These are phyloP conservation scores for Nitzschia palea DNA, from an alignment of 108 stramenopile species.

Conservation along the genomic window DNA sequence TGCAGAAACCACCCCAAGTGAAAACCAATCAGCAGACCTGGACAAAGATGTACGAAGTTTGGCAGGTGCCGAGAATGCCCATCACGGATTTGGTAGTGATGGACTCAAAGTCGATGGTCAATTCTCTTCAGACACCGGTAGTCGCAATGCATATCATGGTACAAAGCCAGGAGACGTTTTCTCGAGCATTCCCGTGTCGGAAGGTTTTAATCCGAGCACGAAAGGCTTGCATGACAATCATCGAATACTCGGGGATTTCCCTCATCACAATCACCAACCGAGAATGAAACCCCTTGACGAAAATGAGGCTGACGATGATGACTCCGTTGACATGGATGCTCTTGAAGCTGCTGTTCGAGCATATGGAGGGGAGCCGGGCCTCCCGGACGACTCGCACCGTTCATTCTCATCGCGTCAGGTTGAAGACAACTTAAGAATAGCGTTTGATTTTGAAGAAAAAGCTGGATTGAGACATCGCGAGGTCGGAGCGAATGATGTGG, in stretches of 20 bases:
- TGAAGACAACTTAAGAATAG: slow-evolving; percentile 19
- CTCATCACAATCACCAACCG: neutral
- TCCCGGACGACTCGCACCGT: neutral
- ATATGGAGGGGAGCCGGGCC: neutral
- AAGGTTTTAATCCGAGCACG: too few relatives aligned
- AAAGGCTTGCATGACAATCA: too few relatives aligned
- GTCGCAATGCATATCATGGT: too few relatives aligned
- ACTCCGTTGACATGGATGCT: slow-evolving; percentile 3
- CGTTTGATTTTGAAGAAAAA: slow-evolving; percentile 26
- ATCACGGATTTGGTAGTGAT: too few relatives aligned
- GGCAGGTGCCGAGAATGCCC: too few relatives aligned
- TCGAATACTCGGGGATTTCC: too few relatives aligned
- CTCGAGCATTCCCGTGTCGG: too few relatives aligned
- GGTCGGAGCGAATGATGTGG: neutral
- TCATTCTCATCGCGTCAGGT: neutral
- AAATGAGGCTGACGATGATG: slow-evolving; percentile 2
- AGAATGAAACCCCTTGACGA: neutral
- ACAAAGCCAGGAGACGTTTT: too few relatives aligned
- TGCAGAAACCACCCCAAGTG: neutral
- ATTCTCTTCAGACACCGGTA: too few relatives aligned
- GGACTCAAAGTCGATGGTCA: too few relatives aligned
- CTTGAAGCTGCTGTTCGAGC: neutral
- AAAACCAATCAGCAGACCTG: neutral
- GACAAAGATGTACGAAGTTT: neutral
- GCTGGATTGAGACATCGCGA: slow-evolving; percentile 27